Conservation (phyloP, 768 basidiomycete species). For the Mycena floridula region DNA sequence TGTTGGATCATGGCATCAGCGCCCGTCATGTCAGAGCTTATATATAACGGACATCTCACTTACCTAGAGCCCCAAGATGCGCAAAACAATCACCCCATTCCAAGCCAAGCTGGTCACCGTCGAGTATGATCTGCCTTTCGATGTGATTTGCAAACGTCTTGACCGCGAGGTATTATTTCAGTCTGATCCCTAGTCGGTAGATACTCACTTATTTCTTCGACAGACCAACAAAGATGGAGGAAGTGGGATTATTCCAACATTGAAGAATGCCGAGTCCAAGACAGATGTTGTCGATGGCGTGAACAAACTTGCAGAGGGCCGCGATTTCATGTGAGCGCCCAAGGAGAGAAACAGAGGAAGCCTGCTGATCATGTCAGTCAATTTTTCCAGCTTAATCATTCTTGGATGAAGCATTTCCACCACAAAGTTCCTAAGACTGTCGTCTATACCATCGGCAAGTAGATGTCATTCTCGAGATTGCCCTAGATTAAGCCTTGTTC, state of each 20-base stretch:
- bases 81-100: conserved; percentile 27
- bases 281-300: conserved; percentile 32
- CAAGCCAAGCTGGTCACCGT: conserved; percentile 35
- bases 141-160: conserved; percentile 37
- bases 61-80: too few species aligned
- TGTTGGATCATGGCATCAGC: too few species aligned
- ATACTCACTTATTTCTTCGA: too few species aligned
- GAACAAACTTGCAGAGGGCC: conserved; percentile 20
- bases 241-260: conserved; percentile 16
- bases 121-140: conserved; percentile 31
- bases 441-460: conserved; percentile 43
- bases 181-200: too few species aligned
- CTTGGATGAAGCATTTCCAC: conserved; percentile 29
- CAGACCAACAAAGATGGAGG: conserved; percentile 33
- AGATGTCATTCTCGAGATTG: too few species aligned
- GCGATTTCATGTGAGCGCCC: conserved; percentile 39
- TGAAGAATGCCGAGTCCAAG: conserved; percentile 19
- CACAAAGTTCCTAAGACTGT: conserved; percentile 22
- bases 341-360: background rate
- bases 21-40: too few species aligned
- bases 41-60: too few species aligned
- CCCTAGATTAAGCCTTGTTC: too few species aligned
- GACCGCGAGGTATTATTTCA: too few species aligned
- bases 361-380: conserved; percentile 24
- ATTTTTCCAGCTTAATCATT: conserved; percentile 31